phyloP scores from a whole-genome alignment of 768 basidiomycete species.

The Arthromyces matolae region DNA sequence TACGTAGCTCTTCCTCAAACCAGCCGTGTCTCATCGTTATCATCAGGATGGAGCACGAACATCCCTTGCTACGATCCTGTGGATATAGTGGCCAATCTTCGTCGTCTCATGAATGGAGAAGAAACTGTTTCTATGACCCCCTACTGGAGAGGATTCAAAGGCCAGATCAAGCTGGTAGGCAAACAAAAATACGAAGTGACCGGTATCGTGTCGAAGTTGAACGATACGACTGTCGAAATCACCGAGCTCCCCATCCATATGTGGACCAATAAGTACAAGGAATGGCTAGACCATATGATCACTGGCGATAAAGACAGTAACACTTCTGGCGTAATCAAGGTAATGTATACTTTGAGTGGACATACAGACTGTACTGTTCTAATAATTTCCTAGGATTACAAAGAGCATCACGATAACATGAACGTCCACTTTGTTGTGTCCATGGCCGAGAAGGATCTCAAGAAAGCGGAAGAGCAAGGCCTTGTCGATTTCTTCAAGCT shows the following conservation, averaged over 20 bases:
- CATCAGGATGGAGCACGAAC: conserved; percentile 87
- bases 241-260: conserved; percentile 92
- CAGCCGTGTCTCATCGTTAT: too few relatives aligned
- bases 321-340: conserved; percentile 80
- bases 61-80: conserved; percentile 90
- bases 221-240: conserved; percentile 89
- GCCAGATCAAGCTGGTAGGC: conserved; percentile 72
- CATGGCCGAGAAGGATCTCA: conserved; percentile 75
- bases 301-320: conserved; percentile 71
- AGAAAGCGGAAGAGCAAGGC: conserved; percentile 88
- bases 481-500: conserved; percentile 91
- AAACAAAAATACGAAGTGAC: conserved; percentile 85
- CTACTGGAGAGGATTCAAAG: conserved; percentile 97
- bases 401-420: conserved; percentile 91
- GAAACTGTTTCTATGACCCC: conserved; percentile 84
- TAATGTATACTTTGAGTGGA: conserved; percentile 22
- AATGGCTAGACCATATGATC: conserved; percentile 86
- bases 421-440: conserved; percentile 86
- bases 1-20: conserved; percentile 30
- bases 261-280: conserved; percentile 93
- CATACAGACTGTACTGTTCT: neutral
- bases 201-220: conserved; percentile 71
- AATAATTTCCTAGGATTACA: conserved; percentile 71
- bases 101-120: conserved; percentile 81
- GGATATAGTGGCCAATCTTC: conserved; percentile 87